Evolutionary conservation across 495 filamentous ascomycete species (phyloP).

Genomic region (Penicillium cinerascens): DNA sequence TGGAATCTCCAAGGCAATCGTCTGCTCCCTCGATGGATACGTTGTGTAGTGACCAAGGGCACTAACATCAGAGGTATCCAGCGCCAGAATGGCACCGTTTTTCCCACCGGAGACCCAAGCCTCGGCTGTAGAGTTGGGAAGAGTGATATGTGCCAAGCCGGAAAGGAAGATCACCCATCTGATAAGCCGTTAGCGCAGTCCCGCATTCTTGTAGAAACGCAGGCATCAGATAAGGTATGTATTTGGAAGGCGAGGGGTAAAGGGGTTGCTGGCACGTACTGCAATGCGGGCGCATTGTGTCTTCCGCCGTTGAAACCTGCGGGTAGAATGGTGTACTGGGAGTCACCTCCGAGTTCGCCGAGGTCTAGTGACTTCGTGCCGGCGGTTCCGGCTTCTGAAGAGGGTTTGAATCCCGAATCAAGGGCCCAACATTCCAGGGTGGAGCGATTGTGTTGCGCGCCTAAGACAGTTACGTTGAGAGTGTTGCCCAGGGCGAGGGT

Average conservation of each 20-base stretch:
- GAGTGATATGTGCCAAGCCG: slow-evolving; percentile 48
- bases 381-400: slow-evolving; percentile 38
- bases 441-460: slow-evolving; percentile 37
- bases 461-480: slow-evolving; percentile 42
- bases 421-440: slow-evolving; percentile 56
- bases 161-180: slow-evolving; percentile 53
- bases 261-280: slow-evolving; percentile 40
- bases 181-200: neutral
- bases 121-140: slow-evolving; percentile 39
- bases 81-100: slow-evolving; percentile 46
- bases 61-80: slow-evolving; percentile 48
- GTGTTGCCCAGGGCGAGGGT: slow-evolving; percentile 20
- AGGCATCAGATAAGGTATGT: no score
- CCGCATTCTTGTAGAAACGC: no score
- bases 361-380: slow-evolving; percentile 35
- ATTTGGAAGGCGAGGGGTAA: neutral
- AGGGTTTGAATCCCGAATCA: slow-evolving; percentile 35
- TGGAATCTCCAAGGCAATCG: slow-evolving; percentile 42
- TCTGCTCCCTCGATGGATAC: slow-evolving; percentile 44
- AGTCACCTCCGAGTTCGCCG: slow-evolving; percentile 25
- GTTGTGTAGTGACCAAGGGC: slow-evolving; percentile 43
- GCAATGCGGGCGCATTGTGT: slow-evolving; percentile 49
- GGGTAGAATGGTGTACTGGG: slow-evolving; percentile 42
- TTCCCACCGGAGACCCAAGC: slow-evolving; percentile 44
- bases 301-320: slow-evolving; percentile 45